Conservation (phyloP, 805 yeast genomes). For the Yarrowia sp. region DNA sequence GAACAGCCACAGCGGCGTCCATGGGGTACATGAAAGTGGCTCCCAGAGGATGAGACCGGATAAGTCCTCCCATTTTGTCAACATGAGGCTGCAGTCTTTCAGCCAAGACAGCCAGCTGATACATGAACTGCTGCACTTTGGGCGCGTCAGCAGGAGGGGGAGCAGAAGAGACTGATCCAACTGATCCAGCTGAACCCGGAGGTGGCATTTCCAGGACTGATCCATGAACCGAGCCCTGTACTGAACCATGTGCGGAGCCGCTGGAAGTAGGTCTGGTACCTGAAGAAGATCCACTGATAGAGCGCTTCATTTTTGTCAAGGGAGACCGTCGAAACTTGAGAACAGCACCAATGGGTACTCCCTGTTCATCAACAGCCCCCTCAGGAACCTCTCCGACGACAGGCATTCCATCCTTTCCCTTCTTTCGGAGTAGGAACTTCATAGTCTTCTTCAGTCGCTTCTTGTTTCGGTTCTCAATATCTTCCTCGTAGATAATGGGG, state of each 20-base stretch:
- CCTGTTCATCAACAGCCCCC: not conserved
- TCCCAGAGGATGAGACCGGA: constrained; percentile 16
- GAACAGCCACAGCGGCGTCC: constrained; percentile 11
- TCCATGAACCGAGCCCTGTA: not conserved
- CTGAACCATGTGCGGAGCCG: not conserved
- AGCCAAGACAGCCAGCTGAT: constrained; percentile 2
- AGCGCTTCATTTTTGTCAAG: constrained; percentile 1
- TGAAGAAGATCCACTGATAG: not conserved
- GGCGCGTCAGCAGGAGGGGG: constrained; percentile 10
- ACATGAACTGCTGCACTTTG: constrained; percentile 14
- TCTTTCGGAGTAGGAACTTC: constrained; percentile 37
- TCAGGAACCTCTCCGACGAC: not conserved
- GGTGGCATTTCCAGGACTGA: not conserved
- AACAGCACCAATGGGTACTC: constrained; percentile 1
- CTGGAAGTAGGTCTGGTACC: constrained; percentile 10
- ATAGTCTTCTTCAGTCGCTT: constrained; percentile 41
- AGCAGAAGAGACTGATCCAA: not conserved
- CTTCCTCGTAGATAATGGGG: constrained; percentile 27
- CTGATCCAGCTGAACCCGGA: not conserved
- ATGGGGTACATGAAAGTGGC: constrained; percentile 26
- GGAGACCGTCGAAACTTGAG: constrained; percentile 26
- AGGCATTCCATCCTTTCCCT: constrained; percentile 1
- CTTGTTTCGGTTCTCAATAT: constrained; percentile 34
- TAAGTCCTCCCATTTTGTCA: not conserved
- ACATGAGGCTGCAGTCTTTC: constrained; percentile 6